These are phyloP conservation scores for Seminavis robusta DNA, from an alignment of 108 stramenopile genomes.

Conservation along the genomic window DNA sequence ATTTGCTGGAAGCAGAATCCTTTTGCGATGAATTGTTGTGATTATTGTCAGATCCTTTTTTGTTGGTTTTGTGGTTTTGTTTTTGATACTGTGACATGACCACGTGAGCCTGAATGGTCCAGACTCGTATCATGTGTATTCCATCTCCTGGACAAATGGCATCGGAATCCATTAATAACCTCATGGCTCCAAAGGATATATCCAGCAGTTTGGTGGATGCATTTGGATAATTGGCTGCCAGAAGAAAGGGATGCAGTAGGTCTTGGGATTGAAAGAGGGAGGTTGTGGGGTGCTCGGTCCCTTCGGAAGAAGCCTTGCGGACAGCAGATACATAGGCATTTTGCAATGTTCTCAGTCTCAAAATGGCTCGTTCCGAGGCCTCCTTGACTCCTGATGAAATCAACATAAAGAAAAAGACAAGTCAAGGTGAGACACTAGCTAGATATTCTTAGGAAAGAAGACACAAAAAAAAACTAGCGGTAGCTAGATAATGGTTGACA, in stretches of 20 bases:
- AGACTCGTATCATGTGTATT: constrained; percentile 65
- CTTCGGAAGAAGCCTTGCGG: constrained; percentile 44
- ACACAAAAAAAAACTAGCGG: constrained; percentile 9
- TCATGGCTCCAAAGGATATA: constrained; percentile 66
- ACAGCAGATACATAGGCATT: constrained; percentile 77
- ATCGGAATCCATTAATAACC: constrained; percentile 67
- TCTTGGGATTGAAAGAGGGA: constrained; percentile 73
- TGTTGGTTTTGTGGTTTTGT: background rate
- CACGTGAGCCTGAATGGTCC: constrained; percentile 75
- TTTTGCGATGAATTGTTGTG: too few species aligned
- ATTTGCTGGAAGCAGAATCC: too few species aligned
- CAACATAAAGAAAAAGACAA: background rate
- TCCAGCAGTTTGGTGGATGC: constrained; percentile 53
- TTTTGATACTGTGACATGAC: constrained; percentile 33
- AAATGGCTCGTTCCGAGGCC: constrained; percentile 80
- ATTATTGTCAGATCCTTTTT: too few species aligned
- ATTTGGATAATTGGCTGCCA: constrained; percentile 80
- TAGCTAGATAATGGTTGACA: background rate
- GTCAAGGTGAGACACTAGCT: background rate
- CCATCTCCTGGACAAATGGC: constrained; percentile 77
- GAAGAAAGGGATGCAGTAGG: constrained; percentile 76
- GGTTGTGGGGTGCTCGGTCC: constrained; percentile 68
- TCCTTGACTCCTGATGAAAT: constrained; percentile 84
- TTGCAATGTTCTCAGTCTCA: constrained; percentile 71
- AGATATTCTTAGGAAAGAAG: background rate